These are phyloP conservation scores for Apiospora hydei DNA, from an alignment of 2,329 filamentous ascomycete species.

Conservation along the genomic window DNA sequence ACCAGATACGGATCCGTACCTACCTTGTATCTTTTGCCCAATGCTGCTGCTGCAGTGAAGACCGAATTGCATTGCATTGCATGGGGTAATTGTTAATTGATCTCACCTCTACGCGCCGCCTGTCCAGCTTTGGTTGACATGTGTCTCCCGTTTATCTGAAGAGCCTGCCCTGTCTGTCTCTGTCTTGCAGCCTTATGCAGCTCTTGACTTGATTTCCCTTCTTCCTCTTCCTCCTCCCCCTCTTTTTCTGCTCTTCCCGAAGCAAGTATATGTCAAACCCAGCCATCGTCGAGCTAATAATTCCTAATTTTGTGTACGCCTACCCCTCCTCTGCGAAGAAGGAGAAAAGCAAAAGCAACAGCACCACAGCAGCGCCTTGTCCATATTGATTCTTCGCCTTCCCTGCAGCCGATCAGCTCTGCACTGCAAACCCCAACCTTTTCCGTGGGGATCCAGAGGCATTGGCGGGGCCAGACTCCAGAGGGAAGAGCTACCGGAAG, in stretches of 20 bases:
- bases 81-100: neutral
- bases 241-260: neutral
- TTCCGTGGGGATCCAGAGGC: constrained; percentile 1
- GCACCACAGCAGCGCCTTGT: neutral
- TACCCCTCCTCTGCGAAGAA: neutral
- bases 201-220: neutral
- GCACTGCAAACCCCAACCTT: constrained; percentile 19
- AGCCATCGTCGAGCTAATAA: neutral
- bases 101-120: neutral
- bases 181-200: constrained; percentile 3
- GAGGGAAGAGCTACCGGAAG: constrained; percentile 17
- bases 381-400: neutral
- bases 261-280: neutral
- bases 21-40: constrained; percentile 5
- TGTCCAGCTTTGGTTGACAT: neutral
- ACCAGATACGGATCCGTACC: neutral
- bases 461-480: constrained; percentile 2
- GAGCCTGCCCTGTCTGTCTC: neutral
- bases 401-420: constrained; percentile 24
- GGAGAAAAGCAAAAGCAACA: neutral
- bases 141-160: neutral
- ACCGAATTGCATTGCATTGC: constrained; percentile 11
- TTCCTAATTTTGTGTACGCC: neutral
- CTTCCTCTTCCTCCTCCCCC: neutral
- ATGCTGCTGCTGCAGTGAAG: neutral